phyloP scores from a whole-genome alignment of 805 yeast species.

The Teunomyces lycoperdinae region DNA sequence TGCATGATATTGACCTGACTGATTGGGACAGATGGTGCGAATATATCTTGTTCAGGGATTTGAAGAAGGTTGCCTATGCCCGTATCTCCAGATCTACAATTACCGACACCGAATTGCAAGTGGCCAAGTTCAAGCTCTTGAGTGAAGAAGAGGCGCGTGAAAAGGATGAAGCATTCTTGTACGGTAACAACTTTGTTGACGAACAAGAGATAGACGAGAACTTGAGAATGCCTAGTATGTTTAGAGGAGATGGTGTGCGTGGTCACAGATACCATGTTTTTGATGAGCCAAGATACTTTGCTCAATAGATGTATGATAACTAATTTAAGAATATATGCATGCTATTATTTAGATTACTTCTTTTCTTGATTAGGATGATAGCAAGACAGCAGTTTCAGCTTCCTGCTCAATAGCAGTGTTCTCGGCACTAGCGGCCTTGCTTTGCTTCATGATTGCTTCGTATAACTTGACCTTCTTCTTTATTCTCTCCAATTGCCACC shows the following conservation, averaged over 20 bases:
- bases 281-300: conserved; percentile 85
- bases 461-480: conserved; percentile 21
- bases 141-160: conserved; percentile 30
- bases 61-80: conserved; percentile 89
- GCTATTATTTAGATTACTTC: background rate
- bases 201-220: conserved; percentile 58
- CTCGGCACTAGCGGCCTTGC: background rate
- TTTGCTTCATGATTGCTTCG: conserved; percentile 10
- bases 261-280: conserved; percentile 94
- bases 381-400: conserved; percentile 7
- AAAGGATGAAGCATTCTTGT: conserved; percentile 37
- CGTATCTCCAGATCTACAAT: conserved; percentile 89
- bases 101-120: conserved; percentile 95
- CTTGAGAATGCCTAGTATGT: conserved; percentile 71
- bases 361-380: conserved; percentile 3
- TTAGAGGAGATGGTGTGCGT: conserved; percentile 88
- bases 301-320: conserved; percentile 15
- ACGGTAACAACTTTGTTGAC: conserved; percentile 54
- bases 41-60: conserved; percentile 82
- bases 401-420: conserved; percentile 1
- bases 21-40: conserved; percentile 99
- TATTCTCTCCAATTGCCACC: conserved; percentile 39
- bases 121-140: conserved; percentile 80
- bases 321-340: background rate
- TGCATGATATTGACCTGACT: conserved; percentile 89